Evolutionary conservation across 352 stramenopile species (phyloP), one percentile per base, ranked within the genome.

Genomic region (Pythium folliculosum): DNA sequence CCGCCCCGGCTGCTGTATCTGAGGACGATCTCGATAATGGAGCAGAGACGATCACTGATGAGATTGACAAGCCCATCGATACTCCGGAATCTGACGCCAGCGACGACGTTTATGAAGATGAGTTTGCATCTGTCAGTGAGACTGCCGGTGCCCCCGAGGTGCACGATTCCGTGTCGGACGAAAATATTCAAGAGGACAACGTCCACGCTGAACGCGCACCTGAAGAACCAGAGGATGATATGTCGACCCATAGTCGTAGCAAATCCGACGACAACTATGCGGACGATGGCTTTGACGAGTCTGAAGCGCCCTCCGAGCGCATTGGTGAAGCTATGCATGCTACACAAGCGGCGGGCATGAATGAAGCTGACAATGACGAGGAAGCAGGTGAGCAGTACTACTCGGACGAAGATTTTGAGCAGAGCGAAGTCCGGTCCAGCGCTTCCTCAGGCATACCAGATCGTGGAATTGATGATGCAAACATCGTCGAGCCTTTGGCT

Each of bases 381-480:
- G 69, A 69, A 17, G 60, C 65, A 3, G 56, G 69, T 5, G 52
- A 62, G 3, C 5, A 49, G 40, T n/a, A 47, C 10, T 49, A 71
- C 10, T 76, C 73, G 13, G 74, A 86, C 32, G 81, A 86, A 32
- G 79, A 75, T 8, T 89, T 88, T 43, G 77, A 79, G 43, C 25
- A 43, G 14, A 60, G 50, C 7, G 21, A 63, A 1, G 8, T 10
- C 17, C 17, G 13, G 47, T 55, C 32, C 3, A 45, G 21, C 21
- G 25, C 44, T 22, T 14, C 43, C 22, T 38, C 60, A 22, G 21
- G 40, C 19, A n/a, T 3, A n/a, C 44, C 30, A 13, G 10, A 5
- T 30, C 40, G 22, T 23, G 25, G 9, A 17, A 5, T 17, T 6
- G 14, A 22, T 7, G 30, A 60, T 10, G 10, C 23, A 9, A 50